A percentile compares a stretch with the other conserved stretches of the same genome.
Conservation (phyloP, 2,329 filamentous ascomycete genomes). For the Microcyclospora tardicrescens region DNA sequence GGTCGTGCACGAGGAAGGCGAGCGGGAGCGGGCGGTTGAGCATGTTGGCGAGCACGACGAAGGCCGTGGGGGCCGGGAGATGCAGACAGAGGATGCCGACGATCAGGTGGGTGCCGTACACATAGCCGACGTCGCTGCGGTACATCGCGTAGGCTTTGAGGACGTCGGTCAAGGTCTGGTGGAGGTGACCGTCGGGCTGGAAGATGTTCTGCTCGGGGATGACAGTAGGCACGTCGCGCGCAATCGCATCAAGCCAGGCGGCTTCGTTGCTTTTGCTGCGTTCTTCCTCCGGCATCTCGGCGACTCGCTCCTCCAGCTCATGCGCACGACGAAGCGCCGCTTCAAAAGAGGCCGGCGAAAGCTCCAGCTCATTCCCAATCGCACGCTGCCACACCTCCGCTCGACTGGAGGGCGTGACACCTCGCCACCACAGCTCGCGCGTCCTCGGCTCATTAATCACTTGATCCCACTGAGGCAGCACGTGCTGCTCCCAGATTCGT, state of each 20-base stretch:
- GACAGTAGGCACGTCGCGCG: conserved; percentile 51
- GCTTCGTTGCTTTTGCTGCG: conserved; percentile 39
- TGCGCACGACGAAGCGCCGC: conserved; percentile 57
- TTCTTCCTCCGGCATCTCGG: conserved; percentile 31
- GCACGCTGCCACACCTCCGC: conserved; percentile 57
- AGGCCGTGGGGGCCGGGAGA: conserved; percentile 50
- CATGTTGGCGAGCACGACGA: conserved; percentile 61
- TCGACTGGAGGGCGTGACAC: conserved; percentile 57
- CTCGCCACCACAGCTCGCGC: conserved; percentile 71
- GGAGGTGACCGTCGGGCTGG: conserved; percentile 48
- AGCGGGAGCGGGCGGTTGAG: conserved; percentile 64
- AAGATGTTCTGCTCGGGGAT: conserved; percentile 66
- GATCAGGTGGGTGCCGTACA: conserved; percentile 60
- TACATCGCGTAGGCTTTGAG: conserved; percentile 72
- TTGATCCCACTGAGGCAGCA: conserved; percentile 62
- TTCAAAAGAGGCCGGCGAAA: conserved; percentile 54
- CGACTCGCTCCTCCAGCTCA: conserved; percentile 46
- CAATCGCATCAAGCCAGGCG: conserved; percentile 51
- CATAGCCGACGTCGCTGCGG: conserved; percentile 66
- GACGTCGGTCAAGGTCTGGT: conserved; percentile 56
- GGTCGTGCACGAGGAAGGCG: conserved; percentile 60
- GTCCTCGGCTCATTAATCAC: conserved; percentile 57
- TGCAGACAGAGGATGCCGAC: conserved; percentile 63
- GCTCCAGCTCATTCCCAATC: conserved; percentile 59
- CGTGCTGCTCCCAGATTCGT: conserved; percentile 61